Evolutionary conservation across 225 moss, liverwort and hornwort genomes (phyloP).

Genomic region (Anthoceros angustus): DNA sequence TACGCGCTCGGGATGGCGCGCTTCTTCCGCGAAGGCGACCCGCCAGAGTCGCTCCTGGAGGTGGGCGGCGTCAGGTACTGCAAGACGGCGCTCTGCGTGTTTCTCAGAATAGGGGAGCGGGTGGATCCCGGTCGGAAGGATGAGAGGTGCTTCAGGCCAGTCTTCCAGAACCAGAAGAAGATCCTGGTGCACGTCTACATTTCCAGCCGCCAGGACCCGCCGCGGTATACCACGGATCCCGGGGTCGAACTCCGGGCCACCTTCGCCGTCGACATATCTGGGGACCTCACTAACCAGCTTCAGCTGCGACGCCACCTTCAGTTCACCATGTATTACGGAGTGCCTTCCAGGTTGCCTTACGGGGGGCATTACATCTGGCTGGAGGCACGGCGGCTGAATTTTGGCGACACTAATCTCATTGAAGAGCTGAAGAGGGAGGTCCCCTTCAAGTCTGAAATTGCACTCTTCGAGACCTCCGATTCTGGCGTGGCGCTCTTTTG

Average conservation of each 20-base stretch:
- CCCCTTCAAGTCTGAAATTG: no score
- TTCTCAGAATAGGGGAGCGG: not conserved
- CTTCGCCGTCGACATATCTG: not conserved
- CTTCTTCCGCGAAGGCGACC: not conserved
- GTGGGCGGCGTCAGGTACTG: not conserved
- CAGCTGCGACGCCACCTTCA: not conserved
- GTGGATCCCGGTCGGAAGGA: not conserved
- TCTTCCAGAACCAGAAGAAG: not conserved
- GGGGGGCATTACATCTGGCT: no score
- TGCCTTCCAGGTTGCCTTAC: not conserved
- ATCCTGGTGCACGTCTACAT: not conserved
- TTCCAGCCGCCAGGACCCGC: not conserved
- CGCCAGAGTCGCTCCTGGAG: not conserved
- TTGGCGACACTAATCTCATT: no score
- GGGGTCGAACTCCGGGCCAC: not conserved
- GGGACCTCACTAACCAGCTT: not conserved
- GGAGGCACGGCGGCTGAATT: no score
- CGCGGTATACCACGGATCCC: not conserved
- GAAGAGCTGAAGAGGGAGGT: no score
- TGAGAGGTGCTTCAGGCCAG: not conserved
- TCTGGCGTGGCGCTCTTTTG: no score
- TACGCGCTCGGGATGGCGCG: not conserved
- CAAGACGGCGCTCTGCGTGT: not conserved
- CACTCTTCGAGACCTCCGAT: no score
- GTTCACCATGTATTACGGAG: not conserved